Base-by-base conservation (phyloP, 2,329 filamentous ascomycete species). In the Gremmenia infestans region DNA sequence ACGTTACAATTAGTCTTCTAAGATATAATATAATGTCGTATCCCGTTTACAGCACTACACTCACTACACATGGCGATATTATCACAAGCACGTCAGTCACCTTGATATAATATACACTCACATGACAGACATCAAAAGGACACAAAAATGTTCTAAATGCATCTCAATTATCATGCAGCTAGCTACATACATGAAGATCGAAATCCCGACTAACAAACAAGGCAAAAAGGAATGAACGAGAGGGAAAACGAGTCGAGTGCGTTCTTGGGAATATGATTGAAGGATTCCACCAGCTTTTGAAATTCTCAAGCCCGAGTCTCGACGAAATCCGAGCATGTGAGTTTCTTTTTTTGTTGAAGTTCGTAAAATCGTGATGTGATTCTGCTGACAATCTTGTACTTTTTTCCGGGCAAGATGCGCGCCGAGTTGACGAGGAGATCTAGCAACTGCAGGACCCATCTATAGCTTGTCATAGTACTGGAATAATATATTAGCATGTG, bases 381-480 rank as follows among this genome's bases (percentile, higher is more conserved):
- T 54, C 55, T 55, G 57, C 57, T 63, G 58, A 63, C 56, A 60
- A 61, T 59, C 60, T 59, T 59, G 58, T 54, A 53, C 59, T 59
- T 57, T 60, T 59, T 60, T 54, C 51, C 37, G 54, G 40, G 55
- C 50, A 52, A 61, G 62, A 63, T 58, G 54, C 61, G 58, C 55
- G 61, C 55, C 53, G 50, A 58, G 50, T 48, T 59, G 58, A 60
- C 54, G 60, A 65, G 55, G 59, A 63, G 60, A 64, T 68, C 67
- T 70, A 67, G 67, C 64, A 64, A 59, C 46, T 54, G 50, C 58
- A 63, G 56, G 53, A 63, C 54, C 55, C 62, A 56, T 66, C 83
- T 96, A 97, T 81, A 97, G 87, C 88, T 97, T 97, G 87, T 97
- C 91, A 80, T 96, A 96, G 88, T 96, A 96, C 89, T 96, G 72